Conservation (phyloP, 176 grass and related monocot species). For the Hordeum vulgare region DNA sequence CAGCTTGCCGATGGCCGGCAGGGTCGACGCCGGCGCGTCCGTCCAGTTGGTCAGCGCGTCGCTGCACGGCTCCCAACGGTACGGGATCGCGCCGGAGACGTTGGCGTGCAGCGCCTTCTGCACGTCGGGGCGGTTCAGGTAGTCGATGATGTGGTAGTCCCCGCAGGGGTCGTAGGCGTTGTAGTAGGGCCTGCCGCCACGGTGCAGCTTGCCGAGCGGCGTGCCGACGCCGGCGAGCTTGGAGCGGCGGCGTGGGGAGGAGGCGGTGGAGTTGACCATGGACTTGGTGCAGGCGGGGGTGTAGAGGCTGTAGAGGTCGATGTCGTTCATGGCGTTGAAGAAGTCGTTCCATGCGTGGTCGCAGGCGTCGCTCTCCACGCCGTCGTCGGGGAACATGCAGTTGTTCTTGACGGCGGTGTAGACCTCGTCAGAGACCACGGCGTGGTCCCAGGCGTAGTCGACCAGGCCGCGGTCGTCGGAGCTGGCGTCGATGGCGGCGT, state of each 20-base stretch:
- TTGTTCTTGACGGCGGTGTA: conserved; percentile 42
- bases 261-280: not conserved
- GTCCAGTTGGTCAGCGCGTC: conserved; percentile 45
- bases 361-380: conserved; percentile 12
- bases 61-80: conserved; percentile 73
- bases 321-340: conserved; percentile 44
- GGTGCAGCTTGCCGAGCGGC: not conserved
- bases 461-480: conserved; percentile 63
- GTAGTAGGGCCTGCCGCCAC: conserved; percentile 16
- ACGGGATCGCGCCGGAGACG: conserved; percentile 43
- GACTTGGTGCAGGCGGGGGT: conserved; percentile 42
- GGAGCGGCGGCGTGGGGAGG: not conserved
- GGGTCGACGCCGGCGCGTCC: conserved; percentile 25
- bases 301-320: conserved; percentile 95
- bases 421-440: conserved; percentile 66
- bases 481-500: conserved; percentile 62
- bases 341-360: conserved; percentile 26
- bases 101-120: conserved; percentile 85
- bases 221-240: conserved; percentile 3
- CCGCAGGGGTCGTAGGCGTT: conserved; percentile 67
- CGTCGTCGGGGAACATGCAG: conserved; percentile 53
- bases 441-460: conserved; percentile 88
- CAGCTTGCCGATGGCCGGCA: conserved; percentile 40
- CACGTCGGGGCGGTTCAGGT: conserved; percentile 76
- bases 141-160: conserved; percentile 34